Evolutionary conservation across 306 rosid species (phyloP), one percentile per base, ranked within the genome.

Genomic region (Lathyrus sativus): DNA sequence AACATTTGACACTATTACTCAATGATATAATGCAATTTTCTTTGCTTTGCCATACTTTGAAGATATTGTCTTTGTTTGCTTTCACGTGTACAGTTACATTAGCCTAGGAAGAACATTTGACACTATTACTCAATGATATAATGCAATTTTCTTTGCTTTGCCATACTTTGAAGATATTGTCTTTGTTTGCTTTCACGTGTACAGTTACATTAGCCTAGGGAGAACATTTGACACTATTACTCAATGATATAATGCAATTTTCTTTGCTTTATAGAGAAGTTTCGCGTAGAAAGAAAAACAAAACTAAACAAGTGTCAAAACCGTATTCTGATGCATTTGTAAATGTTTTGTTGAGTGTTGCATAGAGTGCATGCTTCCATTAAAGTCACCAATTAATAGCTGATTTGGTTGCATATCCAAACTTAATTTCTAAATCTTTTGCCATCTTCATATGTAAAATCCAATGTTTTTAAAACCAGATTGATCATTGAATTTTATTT

Each of bases 261-360:
- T 44, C 12, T 66, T 56, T 15, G 5, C 11, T 19, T 60, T 62
- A 39, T 62, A 42, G 66, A 62, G 26, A 9, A 53, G 39, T 29
- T 61, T 35, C 29, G 0, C 9, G 6, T 18, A 35, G 14, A 56
- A 71, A 38, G 17, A 64, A 33, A 19, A 42, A 70, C 26, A 58
- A 48, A 18, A 46, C 41, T 10, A 15, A 28, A 55, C 2, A 12
- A 67, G 18, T n/a, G 9, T 42, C n/a, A 29, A 11, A 33, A 35
- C 33, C n/a, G 42, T 62, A 62, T 13, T 60, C 55, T 55, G 7
- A 48, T 42, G 67, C 63, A 58, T 29, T 28, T 66, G 11, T 13
- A 54, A 33, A 59, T 75, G 72, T 61, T 75, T 71, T 19, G 55
- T 31, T 11, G 48, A 43, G 46, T 70, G 38, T 63, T 62, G 33